phyloP scores from a whole-genome alignment of 2,329 filamentous ascomycete species.

The Lachnellula arida region DNA sequence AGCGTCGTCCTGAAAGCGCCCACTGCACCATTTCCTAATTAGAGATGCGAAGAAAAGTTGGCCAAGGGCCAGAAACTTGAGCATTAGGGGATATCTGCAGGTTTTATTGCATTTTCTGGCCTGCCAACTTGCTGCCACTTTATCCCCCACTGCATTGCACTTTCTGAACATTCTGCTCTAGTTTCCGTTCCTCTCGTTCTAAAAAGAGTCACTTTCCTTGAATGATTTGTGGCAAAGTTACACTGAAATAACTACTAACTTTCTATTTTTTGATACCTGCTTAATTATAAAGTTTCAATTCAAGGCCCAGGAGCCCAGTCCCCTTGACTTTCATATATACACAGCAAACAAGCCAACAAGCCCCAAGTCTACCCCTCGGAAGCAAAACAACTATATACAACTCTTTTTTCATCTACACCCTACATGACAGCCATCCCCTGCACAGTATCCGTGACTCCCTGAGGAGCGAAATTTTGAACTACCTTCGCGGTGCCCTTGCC shows the following conservation, averaged over 20 bases:
- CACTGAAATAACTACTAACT: no score
- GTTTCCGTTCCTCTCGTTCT: no score
- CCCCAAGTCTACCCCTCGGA: no score
- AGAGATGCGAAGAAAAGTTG: no score
- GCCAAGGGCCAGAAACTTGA: not conserved
- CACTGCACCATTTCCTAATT: no score
- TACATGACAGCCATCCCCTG: slow-evolving; percentile 33
- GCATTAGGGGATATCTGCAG: slow-evolving; percentile 6
- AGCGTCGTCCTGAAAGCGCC: no score
- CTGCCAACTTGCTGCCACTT: not conserved
- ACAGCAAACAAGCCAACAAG: not conserved
- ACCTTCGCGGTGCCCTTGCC: slow-evolving; percentile 29
- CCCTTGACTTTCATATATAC: not conserved
- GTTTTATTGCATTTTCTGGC: not conserved
- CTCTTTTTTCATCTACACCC: not conserved
- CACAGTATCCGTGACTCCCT: slow-evolving; percentile 30
- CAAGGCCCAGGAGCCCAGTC: not conserved
- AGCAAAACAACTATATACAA: not conserved
- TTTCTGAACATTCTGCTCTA: no score
- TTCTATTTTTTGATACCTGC: no score
- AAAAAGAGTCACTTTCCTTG: no score
- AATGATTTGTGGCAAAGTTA: no score
- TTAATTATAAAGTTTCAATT: not conserved
- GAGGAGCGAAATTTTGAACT: slow-evolving; percentile 35
- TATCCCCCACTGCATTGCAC: not conserved